These are phyloP conservation scores for Rhizopus arrhizus DNA, from an alignment of 371 early-diverging fungal genomes.

Conservation along the genomic window DNA sequence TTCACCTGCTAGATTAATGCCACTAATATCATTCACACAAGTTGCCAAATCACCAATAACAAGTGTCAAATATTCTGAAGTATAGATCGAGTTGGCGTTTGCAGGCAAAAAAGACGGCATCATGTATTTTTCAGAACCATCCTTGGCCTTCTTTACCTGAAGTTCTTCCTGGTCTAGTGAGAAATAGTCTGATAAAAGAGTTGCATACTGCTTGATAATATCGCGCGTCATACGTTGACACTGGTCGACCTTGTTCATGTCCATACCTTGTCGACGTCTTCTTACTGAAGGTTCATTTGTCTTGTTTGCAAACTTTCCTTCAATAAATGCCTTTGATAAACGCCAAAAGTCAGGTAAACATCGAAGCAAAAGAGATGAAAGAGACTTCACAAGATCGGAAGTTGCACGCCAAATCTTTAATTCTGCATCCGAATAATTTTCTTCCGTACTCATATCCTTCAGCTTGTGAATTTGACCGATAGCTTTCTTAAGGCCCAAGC, in stretches of 20 bases:
- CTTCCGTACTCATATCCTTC: not conserved
- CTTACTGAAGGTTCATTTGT: slow-evolving; percentile 27
- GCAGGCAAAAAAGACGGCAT: slow-evolving; percentile 47
- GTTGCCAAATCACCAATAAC: slow-evolving; percentile 59
- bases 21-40: slow-evolving; percentile 63
- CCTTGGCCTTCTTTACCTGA: slow-evolving; percentile 29
- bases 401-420: slow-evolving; percentile 74
- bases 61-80: slow-evolving; percentile 57
- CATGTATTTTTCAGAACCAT: slow-evolving; percentile 26
- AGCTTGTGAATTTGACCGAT: slow-evolving; percentile 34
- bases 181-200: slow-evolving; percentile 61
- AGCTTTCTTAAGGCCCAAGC: slow-evolving; percentile 38
- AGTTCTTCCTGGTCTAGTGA: slow-evolving; percentile 37
- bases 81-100: slow-evolving; percentile 60
- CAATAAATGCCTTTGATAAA: slow-evolving; percentile 80
- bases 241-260: slow-evolving; percentile 71
- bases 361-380: slow-evolving; percentile 74
- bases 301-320: slow-evolving; percentile 74
- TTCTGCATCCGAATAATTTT: slow-evolving; percentile 41
- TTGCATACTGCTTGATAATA: slow-evolving; percentile 66
- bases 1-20: slow-evolving; percentile 57
- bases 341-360: slow-evolving; percentile 94
- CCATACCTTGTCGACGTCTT: slow-evolving; percentile 58
- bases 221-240: slow-evolving; percentile 80
- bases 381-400: slow-evolving; percentile 66